Percentiles rank a stretch among this genome's conserved stretches.
Conservation (phyloP, 139 green algal genomes). For the Raphidocelis subcapitata region DNA sequence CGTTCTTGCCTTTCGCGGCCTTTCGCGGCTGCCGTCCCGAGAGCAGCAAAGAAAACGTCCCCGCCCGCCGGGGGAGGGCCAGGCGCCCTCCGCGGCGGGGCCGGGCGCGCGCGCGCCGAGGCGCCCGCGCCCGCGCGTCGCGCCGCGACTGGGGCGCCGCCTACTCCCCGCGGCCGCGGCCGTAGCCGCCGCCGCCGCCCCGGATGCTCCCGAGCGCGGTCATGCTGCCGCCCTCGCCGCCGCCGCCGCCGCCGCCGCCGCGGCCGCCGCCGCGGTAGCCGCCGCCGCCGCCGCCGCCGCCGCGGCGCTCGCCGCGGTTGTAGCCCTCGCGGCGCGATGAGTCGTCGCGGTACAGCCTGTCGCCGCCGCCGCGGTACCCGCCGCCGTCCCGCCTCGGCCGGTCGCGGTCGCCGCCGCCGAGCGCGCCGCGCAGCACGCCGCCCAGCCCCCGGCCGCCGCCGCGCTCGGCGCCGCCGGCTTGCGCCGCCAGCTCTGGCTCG, state of each 20-base stretch:
- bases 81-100: too few species aligned
- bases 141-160: background rate
- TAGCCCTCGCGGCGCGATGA: conserved; percentile 24
- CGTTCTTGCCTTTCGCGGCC: too few species aligned
- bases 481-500: conserved; percentile 2
- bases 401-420: conserved; percentile 15
- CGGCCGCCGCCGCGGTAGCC: conserved; percentile 29
- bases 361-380: too few species aligned
- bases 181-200: background rate
- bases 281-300: conserved; percentile 26
- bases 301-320: conserved; percentile 37
- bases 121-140: too few species aligned
- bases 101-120: too few species aligned
- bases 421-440: conserved; percentile 2
- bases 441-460: background rate
- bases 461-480: background rate
- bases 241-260: conserved; percentile 35
- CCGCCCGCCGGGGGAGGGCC: too few species aligned
- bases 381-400: conserved; percentile 41
- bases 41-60: too few species aligned
- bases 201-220: conserved; percentile 20
- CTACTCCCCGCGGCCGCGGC: background rate
- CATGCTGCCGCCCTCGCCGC: conserved; percentile 27
- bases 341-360: too few species aligned
- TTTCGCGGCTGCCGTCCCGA: too few species aligned